These are phyloP conservation scores for Gardenia jasminoides DNA, from an alignment of 257 asterid species.

Conservation along the genomic window DNA sequence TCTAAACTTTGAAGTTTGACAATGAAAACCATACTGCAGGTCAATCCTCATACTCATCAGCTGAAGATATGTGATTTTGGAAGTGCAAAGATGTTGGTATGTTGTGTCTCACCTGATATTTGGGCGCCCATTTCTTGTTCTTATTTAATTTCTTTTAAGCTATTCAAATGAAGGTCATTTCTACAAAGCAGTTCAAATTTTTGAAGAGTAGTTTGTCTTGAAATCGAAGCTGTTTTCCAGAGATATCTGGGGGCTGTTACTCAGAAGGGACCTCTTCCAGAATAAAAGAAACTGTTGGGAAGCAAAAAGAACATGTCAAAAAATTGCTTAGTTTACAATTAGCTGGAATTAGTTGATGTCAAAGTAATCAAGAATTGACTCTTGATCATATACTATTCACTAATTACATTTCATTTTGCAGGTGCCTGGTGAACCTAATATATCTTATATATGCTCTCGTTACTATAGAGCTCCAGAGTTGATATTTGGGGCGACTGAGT, in stretches of 20 bases:
- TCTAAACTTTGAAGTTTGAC: neutral
- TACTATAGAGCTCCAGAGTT: slow-evolving; percentile 94
- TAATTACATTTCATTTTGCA: slow-evolving; percentile 19
- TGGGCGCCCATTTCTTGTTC: neutral
- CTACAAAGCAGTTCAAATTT: neutral
- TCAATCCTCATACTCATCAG: slow-evolving; percentile 78
- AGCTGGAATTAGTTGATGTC: neutral
- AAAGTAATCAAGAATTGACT: neutral
- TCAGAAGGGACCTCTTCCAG: neutral
- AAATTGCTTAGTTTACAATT: neutral
- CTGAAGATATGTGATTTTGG: slow-evolving; percentile 95
- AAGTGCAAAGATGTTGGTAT: slow-evolving; percentile 93
- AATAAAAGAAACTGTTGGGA: neutral
- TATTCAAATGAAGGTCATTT: neutral
- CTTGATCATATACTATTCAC: neutral
- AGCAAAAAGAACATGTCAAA: neutral
- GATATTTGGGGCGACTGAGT: slow-evolving; percentile 92
- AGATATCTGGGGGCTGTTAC: neutral
- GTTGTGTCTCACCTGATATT: slow-evolving; percentile 20
- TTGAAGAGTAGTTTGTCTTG: neutral
- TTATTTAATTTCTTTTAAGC: neutral
- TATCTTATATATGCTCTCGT: slow-evolving; percentile 91
- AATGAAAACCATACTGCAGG: slow-evolving; percentile 42
- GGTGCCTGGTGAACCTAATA: slow-evolving; percentile 94
- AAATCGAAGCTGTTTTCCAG: neutral